A percentile compares a stretch with the other conserved stretches of the same genome.
These are phyloP conservation scores for Orbilia quercus DNA, from an alignment of 2,329 filamentous ascomycete species.

Conservation along the genomic window DNA sequence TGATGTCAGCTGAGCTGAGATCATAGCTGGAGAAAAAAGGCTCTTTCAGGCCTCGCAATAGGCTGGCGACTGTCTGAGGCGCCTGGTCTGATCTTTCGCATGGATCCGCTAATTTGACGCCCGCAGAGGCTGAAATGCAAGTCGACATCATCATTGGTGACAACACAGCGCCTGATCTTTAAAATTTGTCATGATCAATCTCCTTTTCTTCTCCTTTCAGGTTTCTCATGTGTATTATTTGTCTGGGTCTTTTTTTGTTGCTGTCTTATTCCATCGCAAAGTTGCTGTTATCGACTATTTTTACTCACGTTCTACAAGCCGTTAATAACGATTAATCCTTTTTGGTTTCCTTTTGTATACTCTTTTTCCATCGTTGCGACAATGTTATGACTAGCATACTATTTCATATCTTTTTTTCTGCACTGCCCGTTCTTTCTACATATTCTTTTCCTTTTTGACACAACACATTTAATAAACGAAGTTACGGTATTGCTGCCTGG, in stretches of 20 bases:
- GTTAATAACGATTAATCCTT: not conserved
- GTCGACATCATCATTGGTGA: constrained; percentile 1
- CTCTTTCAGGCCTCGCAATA: constrained; percentile 43
- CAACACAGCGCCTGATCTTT: constrained; percentile 12
- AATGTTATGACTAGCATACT: not conserved
- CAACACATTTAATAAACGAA: no score
- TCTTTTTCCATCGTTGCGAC: not conserved
- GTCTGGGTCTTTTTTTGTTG: not conserved
- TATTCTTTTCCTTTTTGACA: no score
- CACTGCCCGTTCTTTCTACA: no score
- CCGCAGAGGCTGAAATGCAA: constrained; percentile 3
- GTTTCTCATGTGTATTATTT: not conserved
- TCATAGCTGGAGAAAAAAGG: not conserved
- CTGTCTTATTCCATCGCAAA: not conserved
- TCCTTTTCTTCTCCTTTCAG: constrained; percentile 2
- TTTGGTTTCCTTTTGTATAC: constrained; percentile 3
- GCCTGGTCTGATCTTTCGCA: constrained; percentile 43
- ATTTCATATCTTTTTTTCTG: no score
- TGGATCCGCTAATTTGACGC: constrained; percentile 25
- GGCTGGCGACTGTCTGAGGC: constrained; percentile 52
- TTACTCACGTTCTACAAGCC: not conserved
- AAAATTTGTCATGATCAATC: constrained; percentile 24
- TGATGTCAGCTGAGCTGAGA: constrained; percentile 43
- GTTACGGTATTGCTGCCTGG: constrained; percentile 13
- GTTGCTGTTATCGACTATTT: no score